Evolutionary conservation across 2,329 filamentous ascomycete species (phyloP).

Genomic region (Beauveria varroae): DNA sequence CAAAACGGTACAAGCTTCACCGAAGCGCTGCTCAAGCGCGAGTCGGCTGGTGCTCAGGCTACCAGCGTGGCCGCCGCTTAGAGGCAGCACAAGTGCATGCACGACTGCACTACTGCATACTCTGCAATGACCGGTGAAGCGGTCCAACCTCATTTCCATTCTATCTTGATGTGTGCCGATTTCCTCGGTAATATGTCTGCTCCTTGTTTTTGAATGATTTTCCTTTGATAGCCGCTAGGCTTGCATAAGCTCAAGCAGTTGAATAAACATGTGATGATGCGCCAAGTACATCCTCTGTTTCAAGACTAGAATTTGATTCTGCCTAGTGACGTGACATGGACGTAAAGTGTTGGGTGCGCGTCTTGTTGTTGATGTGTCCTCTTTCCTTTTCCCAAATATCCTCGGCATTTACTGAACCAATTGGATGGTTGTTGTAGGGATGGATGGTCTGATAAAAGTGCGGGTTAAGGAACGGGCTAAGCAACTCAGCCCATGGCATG

Average conservation of each 20-base stretch:
- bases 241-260: not conserved
- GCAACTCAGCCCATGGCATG: not conserved
- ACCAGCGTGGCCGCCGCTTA: conserved; percentile 21
- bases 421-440: not conserved
- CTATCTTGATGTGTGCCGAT: not conserved
- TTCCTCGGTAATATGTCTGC: not conserved
- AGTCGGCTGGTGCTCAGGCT: conserved; percentile 30
- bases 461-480: not conserved
- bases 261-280: conserved; percentile 6
- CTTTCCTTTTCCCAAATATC: not conserved
- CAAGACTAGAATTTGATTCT: not conserved
- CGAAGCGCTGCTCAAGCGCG: conserved; percentile 52
- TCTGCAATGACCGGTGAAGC: not conserved
- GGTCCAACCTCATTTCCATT: conserved; percentile 1
- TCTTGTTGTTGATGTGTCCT: not conserved
- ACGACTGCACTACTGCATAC: not conserved
- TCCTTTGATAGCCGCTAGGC: not conserved
- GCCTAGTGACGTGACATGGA: not conserved
- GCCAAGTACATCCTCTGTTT: too few species aligned
- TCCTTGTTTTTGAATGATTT: not conserved
- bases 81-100: not conserved
- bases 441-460: not conserved
- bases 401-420: conserved; percentile 2
- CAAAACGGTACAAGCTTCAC: conserved; percentile 36
- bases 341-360: not conserved